A percentile compares a stretch with the other conserved stretches of the same genome.
phyloP scores from a whole-genome alignment of 2,329 filamentous ascomycete species.

The Metarhizium robertsii region DNA sequence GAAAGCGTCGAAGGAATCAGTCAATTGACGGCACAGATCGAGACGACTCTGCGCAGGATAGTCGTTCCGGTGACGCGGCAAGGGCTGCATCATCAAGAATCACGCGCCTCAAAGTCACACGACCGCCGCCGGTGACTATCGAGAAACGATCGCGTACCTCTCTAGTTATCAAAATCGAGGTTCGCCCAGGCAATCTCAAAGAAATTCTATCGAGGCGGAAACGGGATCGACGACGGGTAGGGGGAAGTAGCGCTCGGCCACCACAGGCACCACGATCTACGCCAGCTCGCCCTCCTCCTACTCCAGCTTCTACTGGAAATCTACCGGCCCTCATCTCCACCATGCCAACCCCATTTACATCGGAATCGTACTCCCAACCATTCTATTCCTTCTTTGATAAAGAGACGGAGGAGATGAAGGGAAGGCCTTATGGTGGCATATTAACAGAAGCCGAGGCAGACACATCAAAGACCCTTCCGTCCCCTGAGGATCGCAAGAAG shows the following conservation, averaged over 20 bases:
- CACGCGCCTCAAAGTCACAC: conserved; percentile 42
- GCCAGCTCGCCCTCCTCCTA: conserved; percentile 9
- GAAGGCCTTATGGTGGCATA: conserved; percentile 93
- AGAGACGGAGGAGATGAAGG: conserved; percentile 79
- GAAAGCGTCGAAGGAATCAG: conserved; percentile 44
- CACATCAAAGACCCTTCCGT: conserved; percentile 79
- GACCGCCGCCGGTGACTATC: conserved; percentile 30
- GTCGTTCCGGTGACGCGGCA: conserved; percentile 16
- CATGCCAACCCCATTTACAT: conserved; percentile 47
- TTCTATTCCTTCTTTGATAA: conserved; percentile 86
- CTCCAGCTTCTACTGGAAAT: background rate
- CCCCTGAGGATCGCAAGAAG: conserved; percentile 67
- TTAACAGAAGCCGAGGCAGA: conserved; percentile 83
- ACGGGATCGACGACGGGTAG: conserved; percentile 21
- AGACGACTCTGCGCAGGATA: conserved; percentile 24
- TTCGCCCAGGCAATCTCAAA: conserved; percentile 28
- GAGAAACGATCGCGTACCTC: conserved; percentile 26
- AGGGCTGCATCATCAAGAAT: conserved; percentile 39
- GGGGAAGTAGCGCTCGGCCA: conserved; percentile 5
- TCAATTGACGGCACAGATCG: conserved; percentile 31
- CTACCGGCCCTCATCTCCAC: conserved; percentile 12
- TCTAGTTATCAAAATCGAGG: conserved; percentile 25
- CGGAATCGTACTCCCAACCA: conserved; percentile 59
- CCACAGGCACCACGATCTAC: conserved; percentile 15
- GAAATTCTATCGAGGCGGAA: conserved; percentile 26